These are phyloP conservation scores for Trametes hirsuta DNA, from an alignment of 1,284 basidiomycete species.

Conservation along the genomic window DNA sequence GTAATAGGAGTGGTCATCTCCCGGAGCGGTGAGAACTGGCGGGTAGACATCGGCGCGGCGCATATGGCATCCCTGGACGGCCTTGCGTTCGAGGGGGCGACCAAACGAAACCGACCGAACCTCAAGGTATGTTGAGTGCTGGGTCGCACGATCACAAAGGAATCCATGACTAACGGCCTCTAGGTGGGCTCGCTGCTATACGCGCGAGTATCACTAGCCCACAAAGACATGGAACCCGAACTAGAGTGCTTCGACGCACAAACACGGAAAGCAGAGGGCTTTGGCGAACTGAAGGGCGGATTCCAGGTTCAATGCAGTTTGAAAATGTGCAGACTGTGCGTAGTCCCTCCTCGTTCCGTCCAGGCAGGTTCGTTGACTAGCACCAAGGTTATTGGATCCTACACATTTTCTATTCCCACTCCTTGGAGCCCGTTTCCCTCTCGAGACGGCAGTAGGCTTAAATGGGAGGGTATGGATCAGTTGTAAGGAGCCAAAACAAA, in stretches of 20 bases:
- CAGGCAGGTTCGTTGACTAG: neutral
- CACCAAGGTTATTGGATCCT: slow-evolving; percentile 67
- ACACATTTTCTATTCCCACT: slow-evolving; percentile 75
- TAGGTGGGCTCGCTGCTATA: slow-evolving; percentile 84
- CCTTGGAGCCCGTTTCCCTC: slow-evolving; percentile 72
- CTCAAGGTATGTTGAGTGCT: slow-evolving; percentile 59
- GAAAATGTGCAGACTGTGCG: slow-evolving; percentile 77
- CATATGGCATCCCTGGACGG: slow-evolving; percentile 78
- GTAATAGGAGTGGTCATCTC: slow-evolving; percentile 76
- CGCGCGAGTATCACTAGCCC: slow-evolving; percentile 82
- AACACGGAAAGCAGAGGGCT: slow-evolving; percentile 81
- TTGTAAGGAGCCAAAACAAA: slow-evolving; percentile 66
- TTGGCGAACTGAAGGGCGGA: slow-evolving; percentile 82
- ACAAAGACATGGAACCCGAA: slow-evolving; percentile 90
- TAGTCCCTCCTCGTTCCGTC: slow-evolving; percentile 17
- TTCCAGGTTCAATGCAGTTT: slow-evolving; percentile 77
- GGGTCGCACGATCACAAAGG: neutral
- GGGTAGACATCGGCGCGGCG: slow-evolving; percentile 83
- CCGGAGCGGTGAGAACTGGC: slow-evolving; percentile 77
- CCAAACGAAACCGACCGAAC: slow-evolving; percentile 83
- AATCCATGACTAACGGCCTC: neutral
- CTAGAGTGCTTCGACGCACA: slow-evolving; percentile 88
- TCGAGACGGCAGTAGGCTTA: slow-evolving; percentile 79
- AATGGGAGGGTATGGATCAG: slow-evolving; percentile 86
- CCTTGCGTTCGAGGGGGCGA: slow-evolving; percentile 85